Evolutionary conservation across 2,329 filamentous ascomycete genomes (phyloP), one percentile per base, ranked within the genome.

Genomic region (Colletotrichum salicis): DNA sequence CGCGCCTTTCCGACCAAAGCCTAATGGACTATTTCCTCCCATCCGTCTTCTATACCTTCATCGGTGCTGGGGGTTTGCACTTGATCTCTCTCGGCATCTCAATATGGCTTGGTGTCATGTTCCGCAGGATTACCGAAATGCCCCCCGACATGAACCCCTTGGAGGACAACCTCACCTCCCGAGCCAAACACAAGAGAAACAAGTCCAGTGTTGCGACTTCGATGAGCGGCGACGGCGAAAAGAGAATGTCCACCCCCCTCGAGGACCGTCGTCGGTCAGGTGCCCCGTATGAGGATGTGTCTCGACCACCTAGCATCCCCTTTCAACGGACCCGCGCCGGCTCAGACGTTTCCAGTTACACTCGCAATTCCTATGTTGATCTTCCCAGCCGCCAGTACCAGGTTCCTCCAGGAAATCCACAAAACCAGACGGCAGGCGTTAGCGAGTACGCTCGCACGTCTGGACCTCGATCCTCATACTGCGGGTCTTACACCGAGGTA

Each of bases 81-180:
- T 77, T 93, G 0, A 74, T 94, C 11, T 94, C 94, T 1, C 81
- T 96, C 1, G 81, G 85, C 22, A 84, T 97, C 45, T 94, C 94
- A 5, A 79, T 94, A 37, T 98, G 93, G 83, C 86, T 98, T 31
- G 90, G 91, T 19, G 80, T 93, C 64, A 89, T 93, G 76, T 98
- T 98, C 89, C 90, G 92, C 52, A 92, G 93, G 78, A 98, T 98
- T 77, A 87, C 91, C 5, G 86, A 87, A 24, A 88, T 98, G 80
- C 96, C 96, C 6, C 95, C 96, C 0, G 96, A 98, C 78, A 94
- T 97, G 93, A 98, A 98, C 79, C 96, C 96, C 1, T 86, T 98
- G 15, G 95, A 98, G 79, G 90, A 93, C 75, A 92, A 96, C 77
- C 84, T 97, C 70, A 98, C 95, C 1, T 91, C 94, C 12, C 89